Evolutionary conservation across 352 stramenopile species (phyloP).

Genomic region (Pythium rhizo-oryzae): DNA sequence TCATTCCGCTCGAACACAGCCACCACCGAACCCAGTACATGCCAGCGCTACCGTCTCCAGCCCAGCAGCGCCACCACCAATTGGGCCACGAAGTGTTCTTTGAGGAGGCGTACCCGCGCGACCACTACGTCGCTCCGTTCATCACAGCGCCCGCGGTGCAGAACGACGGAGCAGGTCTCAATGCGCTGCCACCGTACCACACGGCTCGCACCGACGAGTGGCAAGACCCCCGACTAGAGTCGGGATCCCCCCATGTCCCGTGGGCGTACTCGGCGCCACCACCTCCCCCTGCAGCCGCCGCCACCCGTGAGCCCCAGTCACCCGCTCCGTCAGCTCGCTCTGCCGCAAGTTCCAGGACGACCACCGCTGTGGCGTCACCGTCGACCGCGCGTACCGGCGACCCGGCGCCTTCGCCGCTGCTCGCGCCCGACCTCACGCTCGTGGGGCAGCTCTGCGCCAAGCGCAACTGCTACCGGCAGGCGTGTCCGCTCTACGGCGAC

Average conservation of each 20-base stretch:
- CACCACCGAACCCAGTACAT: neutral
- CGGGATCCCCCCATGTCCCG: neutral
- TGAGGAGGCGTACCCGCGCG: neutral
- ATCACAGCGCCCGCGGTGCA: too few relatives aligned
- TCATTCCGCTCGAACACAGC: neutral
- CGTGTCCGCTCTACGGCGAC: constrained; percentile 37
- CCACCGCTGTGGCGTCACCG: neutral
- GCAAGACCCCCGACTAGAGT: neutral
- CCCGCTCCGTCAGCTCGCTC: neutral
- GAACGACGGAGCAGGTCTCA: neutral
- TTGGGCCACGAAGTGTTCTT: neutral
- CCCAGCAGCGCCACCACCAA: neutral
- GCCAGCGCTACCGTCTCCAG: neutral
- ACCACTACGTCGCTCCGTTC: neutral
- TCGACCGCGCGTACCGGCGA: neutral
- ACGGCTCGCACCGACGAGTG: neutral
- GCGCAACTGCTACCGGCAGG: constrained; percentile 59
- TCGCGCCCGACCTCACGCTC: constrained; percentile 22
- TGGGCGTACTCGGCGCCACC: neutral
- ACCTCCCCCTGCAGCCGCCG: neutral
- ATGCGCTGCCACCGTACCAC: neutral
- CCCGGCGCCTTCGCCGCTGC: neutral
- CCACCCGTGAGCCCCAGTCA: neutral
- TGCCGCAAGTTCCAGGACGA: neutral
- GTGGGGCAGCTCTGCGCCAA: constrained; percentile 50